A percentile compares a stretch with the other conserved stretches of the same genome.
phyloP scores from a whole-genome alignment of 805 yeast genomes.

The Ogataea parapolymorpha region DNA sequence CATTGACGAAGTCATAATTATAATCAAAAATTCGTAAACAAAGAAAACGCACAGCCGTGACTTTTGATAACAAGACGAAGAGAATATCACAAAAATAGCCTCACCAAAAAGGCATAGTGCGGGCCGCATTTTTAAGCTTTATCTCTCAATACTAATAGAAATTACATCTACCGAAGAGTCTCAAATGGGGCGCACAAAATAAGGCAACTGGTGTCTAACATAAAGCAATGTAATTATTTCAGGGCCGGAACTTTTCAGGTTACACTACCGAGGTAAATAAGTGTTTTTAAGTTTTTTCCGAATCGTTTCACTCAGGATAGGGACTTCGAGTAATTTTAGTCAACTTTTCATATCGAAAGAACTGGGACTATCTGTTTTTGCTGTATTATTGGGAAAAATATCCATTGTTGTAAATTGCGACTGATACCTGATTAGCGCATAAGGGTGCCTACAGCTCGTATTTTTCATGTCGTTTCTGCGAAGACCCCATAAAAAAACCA shows the following conservation, averaged over 20 bases:
- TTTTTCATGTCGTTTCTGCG: conserved; percentile 18
- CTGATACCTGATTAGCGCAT: background rate
- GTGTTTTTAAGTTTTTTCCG: background rate
- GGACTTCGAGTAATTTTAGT: background rate
- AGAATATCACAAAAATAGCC: too few relatives aligned
- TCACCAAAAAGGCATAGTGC: too few relatives aligned
- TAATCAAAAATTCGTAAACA: conserved; percentile 2
- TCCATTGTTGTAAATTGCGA: too few relatives aligned
- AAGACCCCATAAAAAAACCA: conserved; percentile 26
- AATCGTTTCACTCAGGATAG: background rate
- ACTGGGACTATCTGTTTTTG: background rate
- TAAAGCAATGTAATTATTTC: background rate
- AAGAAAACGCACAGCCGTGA: conserved; percentile 3
- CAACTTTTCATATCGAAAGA: background rate
- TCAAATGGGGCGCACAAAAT: too few relatives aligned
- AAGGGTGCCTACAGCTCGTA: background rate
- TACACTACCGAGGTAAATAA: background rate
- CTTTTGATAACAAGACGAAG: background rate
- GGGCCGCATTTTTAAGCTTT: too few relatives aligned
- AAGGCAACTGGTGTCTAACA: too few relatives aligned
- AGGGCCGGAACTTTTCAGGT: background rate
- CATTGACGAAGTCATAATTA: conserved; percentile 1
- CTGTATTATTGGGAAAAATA: background rate
- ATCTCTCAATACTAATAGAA: too few relatives aligned
- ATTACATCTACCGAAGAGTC: too few relatives aligned